Evolutionary conservation across 2,329 filamentous ascomycete species (phyloP), one percentile per base, ranked within the genome.

Genomic region (Fusarium pilosicola): DNA sequence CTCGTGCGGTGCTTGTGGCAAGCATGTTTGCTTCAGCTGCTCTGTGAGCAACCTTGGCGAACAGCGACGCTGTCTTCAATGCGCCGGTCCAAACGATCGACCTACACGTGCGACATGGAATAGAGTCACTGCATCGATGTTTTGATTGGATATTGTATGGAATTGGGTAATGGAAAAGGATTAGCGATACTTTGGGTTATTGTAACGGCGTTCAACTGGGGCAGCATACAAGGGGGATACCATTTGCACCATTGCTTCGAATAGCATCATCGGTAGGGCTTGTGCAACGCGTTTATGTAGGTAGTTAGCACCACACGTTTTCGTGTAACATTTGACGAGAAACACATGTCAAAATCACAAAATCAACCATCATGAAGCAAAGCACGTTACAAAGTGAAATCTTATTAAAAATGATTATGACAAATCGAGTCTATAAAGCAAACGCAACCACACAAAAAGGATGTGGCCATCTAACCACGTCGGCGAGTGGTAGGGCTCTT

Each of bases 21-120:
- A 88, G 77, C 81, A 84, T 17, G 88, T 91, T 20, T 91, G 89
- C 80, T 88, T 86, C 62, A 85, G 87, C 62, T 91, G 89, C 76
- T 89, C 88, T 1, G 84, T 91, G 45, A 89, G 87, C 68, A 88
- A 89, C 69, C 80, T 91, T 1, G 88, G 88, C 7, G 85, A 87
- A 69, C 82, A 88, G 74, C 83, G 87, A 66, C 81, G 84, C 45
- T 91, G 89, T 72, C 73, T 91, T 48, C 80, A 78, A 9, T 91
- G 89, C 74, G 87, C 87, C 1, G 85, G 85, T 14, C 78, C 79
- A 49, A 83, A 79, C 28, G 74, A 70, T 0, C 76, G 71, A 69
- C 62, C 56, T 1, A 71, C 70, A 14, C 61, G 66, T 17, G 49
- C 74, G 30, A 67, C 65, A 12, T 78, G 77, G 77, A 68, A 70